Base-by-base conservation (phyloP, 768 basidiomycete species). In the Gloeopeniophorella convolvens region DNA sequence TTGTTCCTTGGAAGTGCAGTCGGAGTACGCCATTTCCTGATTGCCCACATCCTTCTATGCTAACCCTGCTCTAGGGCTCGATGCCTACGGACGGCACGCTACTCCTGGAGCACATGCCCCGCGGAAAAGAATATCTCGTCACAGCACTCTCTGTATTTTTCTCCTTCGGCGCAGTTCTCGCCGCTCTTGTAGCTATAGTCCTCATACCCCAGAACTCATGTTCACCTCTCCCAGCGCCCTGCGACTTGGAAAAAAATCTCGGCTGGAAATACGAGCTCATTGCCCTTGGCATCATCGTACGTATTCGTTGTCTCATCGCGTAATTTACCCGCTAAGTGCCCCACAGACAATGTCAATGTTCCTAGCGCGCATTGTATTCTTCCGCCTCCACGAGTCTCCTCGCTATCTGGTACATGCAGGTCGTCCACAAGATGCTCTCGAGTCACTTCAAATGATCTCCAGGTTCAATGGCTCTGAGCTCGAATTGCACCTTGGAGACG, bases 11-110 rank as follows among this genome's bases (percentile, higher is more conserved):
- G 96, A 3, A 94, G 85, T 47, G 87, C 94, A 6, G 91, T 99
- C 5, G 96, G 95, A 45, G 94, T 89, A 68, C 69, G 32, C 33
- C n/a, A 28, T 35, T 50, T 32, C 28, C 44, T 45, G 43, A 32
- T 40, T 43, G 33, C 15, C 42, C 11, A 41, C 45, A 12, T n/a
- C 35, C 37, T 34, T 18, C 24, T 18, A 16, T 18, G n/a, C 15
- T 31, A 10, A 52, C 7, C 4, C 24, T 10, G 28, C 43, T 11
- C 15, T 48, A 93, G 89, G 85, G 93, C 33, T 85, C 90, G 35
- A 95, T 97, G 91, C 94, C 94, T 1, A 98, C 94, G 0, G 95
- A 97, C 58, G 93, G 94, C 5, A 97, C 92, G 0, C 79, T 95
- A 3, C 76, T 92, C 20, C 74, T 92, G 8, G 95, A 99, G 61